These are phyloP conservation scores for Monosporascus sp. DNA, from an alignment of 2,329 filamentous ascomycete species.

Conservation along the genomic window DNA sequence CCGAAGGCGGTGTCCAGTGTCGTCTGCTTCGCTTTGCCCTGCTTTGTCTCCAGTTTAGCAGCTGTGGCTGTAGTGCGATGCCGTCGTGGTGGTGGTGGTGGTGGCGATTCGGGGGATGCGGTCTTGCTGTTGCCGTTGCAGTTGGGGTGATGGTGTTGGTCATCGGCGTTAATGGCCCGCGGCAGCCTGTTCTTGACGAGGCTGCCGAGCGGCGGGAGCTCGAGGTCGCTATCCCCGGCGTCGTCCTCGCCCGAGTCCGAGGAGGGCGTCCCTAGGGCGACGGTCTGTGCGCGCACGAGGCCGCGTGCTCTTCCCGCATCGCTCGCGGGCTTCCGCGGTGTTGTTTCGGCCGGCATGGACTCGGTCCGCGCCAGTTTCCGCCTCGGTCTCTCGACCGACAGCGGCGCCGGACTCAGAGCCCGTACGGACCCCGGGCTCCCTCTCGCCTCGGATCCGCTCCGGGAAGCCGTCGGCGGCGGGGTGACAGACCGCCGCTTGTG, in stretches of 20 bases:
- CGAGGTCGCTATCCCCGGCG: conserved; percentile 8
- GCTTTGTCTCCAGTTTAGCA: neutral
- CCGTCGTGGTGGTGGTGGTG: neutral
- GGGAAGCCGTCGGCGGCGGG: conserved; percentile 4
- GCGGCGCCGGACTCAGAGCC: conserved; percentile 11
- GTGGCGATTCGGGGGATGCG: neutral
- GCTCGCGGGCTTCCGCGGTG: neutral
- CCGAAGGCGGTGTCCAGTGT: conserved; percentile 11
- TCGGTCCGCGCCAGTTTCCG: conserved; percentile 25
- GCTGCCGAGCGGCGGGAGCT: conserved; percentile 21
- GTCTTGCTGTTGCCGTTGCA: neutral
- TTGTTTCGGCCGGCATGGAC: conserved; percentile 18
- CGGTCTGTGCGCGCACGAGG: conserved; percentile 16
- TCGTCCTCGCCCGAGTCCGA: conserved; percentile 15
- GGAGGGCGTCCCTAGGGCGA: conserved; percentile 10
- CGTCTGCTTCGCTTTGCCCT: conserved; percentile 8
- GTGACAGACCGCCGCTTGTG: conserved; percentile 12
- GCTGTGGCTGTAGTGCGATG: neutral
- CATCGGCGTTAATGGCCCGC: neutral
- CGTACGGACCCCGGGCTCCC: neutral
- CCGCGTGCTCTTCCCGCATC: conserved; percentile 1
- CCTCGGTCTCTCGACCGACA: conserved; percentile 10
- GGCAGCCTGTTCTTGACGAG: conserved; percentile 7
- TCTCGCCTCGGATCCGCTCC: neutral
- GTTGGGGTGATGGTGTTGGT: neutral